Conservation (phyloP, 1,284 basidiomycete species). For the Ceratobasidium papillatum region DNA sequence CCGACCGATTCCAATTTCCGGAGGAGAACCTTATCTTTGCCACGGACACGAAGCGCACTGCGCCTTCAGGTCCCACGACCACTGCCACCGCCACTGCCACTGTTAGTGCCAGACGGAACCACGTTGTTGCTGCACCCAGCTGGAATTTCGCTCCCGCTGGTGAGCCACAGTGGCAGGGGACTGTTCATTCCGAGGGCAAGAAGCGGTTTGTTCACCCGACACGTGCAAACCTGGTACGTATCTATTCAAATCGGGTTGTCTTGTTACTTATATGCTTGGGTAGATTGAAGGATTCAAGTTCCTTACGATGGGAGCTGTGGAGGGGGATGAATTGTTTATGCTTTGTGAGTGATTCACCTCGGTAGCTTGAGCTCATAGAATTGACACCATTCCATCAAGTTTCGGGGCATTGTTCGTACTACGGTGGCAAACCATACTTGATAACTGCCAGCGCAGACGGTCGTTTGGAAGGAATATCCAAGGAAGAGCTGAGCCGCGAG, state of each 20-base stretch:
- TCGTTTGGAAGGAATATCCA: not conserved
- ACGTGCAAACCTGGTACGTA: not conserved
- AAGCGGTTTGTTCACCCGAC: conserved; percentile 6
- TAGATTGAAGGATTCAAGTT: conserved; percentile 5
- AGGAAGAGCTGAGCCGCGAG: not conserved
- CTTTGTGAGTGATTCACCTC: conserved; percentile 5
- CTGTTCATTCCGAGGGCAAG: not conserved
- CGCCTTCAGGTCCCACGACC: not conserved
- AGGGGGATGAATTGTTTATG: conserved; percentile 13
- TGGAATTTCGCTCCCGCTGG: not conserved
- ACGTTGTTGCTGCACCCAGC: not conserved
- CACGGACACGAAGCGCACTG: not conserved
- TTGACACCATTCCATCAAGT: not conserved
- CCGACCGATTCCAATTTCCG: not conserved
- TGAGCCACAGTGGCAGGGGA: not conserved
- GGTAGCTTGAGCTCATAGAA: not conserved
- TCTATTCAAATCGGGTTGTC: not conserved
- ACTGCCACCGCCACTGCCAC: not conserved
- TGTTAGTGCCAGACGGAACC: not conserved
- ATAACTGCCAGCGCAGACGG: not conserved
- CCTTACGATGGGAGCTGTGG: not conserved
- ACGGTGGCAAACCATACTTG: not conserved
- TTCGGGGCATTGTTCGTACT: conserved; percentile 7
- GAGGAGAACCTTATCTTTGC: conserved; percentile 10
- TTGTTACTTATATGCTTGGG: not conserved